A percentile compares a stretch with the other conserved stretches of the same genome.
Evolutionary conservation across 495 filamentous ascomycete genomes (phyloP).

Genomic region (Tuber indicum): DNA sequence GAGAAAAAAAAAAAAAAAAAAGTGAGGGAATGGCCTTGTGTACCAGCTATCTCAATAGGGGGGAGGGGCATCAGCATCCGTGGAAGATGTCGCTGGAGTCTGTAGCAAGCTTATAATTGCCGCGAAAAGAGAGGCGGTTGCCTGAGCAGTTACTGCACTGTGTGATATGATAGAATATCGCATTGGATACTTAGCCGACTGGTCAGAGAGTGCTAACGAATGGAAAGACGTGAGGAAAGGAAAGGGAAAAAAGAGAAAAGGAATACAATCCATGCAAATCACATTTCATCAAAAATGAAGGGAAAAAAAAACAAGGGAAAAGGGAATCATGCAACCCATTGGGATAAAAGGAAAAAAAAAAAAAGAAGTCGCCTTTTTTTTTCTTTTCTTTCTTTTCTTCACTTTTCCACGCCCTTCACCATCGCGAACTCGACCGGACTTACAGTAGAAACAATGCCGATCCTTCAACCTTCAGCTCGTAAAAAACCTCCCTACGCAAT

Average conservation of each 20-base stretch:
- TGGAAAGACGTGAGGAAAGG: not conserved
- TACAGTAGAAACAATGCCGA: conserved; percentile 1
- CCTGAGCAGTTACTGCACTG: not conserved
- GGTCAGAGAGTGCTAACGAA: not conserved
- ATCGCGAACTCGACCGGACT: conserved; percentile 1
- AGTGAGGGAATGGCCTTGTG: not conserved
- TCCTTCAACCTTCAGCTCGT: conserved; percentile 3
- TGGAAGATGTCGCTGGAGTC: not conserved
- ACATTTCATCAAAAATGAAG: not conserved
- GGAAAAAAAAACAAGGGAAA: not conserved
- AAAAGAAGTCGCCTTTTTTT: not conserved
- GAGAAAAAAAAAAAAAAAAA: not conserved
- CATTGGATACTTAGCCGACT: not conserved
- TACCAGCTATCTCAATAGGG: not conserved
- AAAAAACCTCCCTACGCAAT: not conserved
- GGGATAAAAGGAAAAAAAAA: not conserved
- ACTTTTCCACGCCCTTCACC: not conserved
- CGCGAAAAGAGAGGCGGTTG: not conserved
- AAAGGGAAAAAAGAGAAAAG: not conserved
- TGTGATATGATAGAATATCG: not conserved
- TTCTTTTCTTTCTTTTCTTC: not conserved
- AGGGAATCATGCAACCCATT: not conserved
- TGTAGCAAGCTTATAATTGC: not conserved
- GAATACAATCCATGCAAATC: not conserved
- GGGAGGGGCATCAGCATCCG: not conserved